Percentiles rank a stretch among this genome's conserved stretches.
Conservation (phyloP, 176 grass and related monocot genomes). For the Chloris gayana region DNA sequence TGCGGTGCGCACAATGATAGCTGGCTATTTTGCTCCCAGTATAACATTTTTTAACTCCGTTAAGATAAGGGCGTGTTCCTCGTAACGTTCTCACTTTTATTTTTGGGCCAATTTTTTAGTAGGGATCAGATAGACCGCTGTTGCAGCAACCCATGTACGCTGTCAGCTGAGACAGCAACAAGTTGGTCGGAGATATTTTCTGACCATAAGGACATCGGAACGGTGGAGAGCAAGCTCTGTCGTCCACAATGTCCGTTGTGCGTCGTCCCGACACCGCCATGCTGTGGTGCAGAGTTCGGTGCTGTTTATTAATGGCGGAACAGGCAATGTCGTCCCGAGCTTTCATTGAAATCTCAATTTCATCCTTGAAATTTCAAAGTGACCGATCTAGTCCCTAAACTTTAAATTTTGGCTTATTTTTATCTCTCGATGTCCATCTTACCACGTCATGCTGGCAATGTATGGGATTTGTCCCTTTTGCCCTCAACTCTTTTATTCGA, state of each 20-base stretch:
- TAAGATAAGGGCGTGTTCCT: not conserved
- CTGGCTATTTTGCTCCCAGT: no score
- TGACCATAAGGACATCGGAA: not conserved
- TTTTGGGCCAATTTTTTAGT: not conserved
- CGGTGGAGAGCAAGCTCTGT: not conserved
- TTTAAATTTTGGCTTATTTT: no score
- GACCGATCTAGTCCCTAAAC: no score
- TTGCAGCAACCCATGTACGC: not conserved
- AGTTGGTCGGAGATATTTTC: not conserved
- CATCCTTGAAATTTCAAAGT: no score
- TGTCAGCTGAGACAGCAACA: not conserved
- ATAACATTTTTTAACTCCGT: not conserved
- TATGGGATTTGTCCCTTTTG: no score
- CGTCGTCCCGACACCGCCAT: not conserved
- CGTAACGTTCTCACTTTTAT: not conserved
- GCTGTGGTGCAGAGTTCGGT: not conserved
- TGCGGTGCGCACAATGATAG: no score
- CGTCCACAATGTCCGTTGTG: not conserved
- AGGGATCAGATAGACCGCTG: not conserved
- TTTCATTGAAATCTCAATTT: no score
- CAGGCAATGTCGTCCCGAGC: no score
- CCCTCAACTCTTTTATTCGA: no score
- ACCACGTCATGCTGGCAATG: no score
- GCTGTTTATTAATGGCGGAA: no score
- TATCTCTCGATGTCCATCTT: no score